Percentiles rank a stretch among this genome's conserved stretches.
Evolutionary conservation across 495 filamentous ascomycete genomes (phyloP).

Genomic region (Hypomontagnella monticulosa): DNA sequence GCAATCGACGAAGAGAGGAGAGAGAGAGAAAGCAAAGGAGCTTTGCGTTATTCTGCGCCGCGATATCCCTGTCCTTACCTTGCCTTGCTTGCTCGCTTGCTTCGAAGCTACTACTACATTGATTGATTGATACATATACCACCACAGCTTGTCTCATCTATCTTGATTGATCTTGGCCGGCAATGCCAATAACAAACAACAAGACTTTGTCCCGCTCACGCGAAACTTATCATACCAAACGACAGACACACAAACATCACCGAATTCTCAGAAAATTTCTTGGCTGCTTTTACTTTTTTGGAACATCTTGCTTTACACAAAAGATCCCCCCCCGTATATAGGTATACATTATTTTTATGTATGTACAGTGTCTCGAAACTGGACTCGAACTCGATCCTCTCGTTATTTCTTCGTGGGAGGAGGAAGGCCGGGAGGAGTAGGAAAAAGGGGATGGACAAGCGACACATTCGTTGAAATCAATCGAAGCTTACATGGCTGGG

Average conservation of each 20-base stretch:
- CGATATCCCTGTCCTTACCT: background rate
- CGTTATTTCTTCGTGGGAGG: background rate
- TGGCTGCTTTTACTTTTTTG: background rate
- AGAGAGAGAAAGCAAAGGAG: background rate
- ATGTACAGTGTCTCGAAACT: background rate
- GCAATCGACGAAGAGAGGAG: constrained; percentile 13
- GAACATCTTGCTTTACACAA: constrained; percentile 19
- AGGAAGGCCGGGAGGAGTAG: background rate
- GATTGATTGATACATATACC: background rate
- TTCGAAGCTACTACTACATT: no score
- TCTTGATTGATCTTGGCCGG: background rate
- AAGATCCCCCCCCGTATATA: constrained; percentile 15
- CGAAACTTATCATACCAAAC: constrained; percentile 32
- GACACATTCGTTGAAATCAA: constrained; percentile 8
- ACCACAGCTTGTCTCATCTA: constrained; percentile 5
- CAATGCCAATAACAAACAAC: constrained; percentile 15
- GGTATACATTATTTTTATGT: background rate
- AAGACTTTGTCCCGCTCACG: constrained; percentile 56
- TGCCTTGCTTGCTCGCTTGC: no score
- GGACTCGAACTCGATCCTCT: constrained; percentile 2
- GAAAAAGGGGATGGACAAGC: background rate
- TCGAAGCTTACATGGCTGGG: background rate
- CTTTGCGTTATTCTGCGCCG: constrained; percentile 8
- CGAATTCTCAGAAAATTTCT: background rate
- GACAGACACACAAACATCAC: background rate